Percentiles rank a stretch among this genome's conserved stretches.
phyloP scores from a whole-genome alignment of 257 asterid species.

The Salvia hispanica region DNA sequence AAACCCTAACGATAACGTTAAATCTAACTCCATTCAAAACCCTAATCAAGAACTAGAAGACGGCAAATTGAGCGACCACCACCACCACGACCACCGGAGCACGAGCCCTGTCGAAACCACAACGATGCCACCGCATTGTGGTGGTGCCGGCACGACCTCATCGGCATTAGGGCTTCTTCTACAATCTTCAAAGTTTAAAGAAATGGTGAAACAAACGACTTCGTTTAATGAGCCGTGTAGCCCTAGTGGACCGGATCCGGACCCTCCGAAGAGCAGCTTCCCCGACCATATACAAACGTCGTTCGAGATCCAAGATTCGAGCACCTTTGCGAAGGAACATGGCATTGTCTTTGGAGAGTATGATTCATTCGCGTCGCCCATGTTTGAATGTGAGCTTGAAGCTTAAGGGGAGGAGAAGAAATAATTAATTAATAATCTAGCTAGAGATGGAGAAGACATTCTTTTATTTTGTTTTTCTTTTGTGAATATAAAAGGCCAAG shows the following conservation, averaged over 20 bases:
- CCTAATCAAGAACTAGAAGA: constrained; percentile 35
- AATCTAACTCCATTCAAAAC: constrained; percentile 31
- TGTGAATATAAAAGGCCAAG: background rate
- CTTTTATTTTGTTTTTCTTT: background rate
- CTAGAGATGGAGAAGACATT: background rate
- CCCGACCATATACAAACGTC: constrained; percentile 87
- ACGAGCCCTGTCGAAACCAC: constrained; percentile 26
- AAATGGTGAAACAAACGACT: constrained; percentile 55
- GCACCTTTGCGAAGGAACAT: constrained; percentile 58
- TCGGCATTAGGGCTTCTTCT: constrained; percentile 60
- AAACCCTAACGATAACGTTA: constrained; percentile 28
- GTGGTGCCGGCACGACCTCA: constrained; percentile 30
- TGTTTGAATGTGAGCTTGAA: constrained; percentile 66
- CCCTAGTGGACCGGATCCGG: constrained; percentile 36
- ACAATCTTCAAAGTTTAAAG: constrained; percentile 70
- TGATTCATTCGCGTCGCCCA: constrained; percentile 50
- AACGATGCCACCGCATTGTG: constrained; percentile 5
- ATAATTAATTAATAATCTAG: background rate
- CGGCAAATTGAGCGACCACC: constrained; percentile 25
- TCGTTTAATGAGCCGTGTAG: constrained; percentile 25
- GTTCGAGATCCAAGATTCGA: constrained; percentile 68
- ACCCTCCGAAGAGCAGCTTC: constrained; percentile 55
- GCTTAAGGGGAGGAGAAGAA: constrained; percentile 38
- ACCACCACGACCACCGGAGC: constrained; percentile 41
- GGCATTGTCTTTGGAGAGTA: constrained; percentile 63